Evolutionary conservation across 31 red algal genomes (phyloP), one percentile per base, ranked within the genome.

Genomic region (Odonthalia washingtoniensis): DNA sequence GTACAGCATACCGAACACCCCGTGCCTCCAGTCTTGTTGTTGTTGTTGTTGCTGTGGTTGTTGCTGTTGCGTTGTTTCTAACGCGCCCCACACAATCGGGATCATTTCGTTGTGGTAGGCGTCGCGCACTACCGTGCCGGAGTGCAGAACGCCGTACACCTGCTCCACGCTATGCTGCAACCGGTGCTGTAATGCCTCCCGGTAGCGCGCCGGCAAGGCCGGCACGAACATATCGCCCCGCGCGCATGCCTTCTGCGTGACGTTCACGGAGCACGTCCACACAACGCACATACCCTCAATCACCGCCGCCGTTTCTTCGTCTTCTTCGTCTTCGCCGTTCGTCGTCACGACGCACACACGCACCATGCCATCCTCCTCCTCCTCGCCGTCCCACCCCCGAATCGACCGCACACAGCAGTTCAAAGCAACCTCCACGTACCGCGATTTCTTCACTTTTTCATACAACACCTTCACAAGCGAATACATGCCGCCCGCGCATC

Each of bases 261-360:
- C 84, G 36, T 87, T 87, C 1, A 87, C 17, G 30, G 52, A 44
- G 45, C 69, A 72, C 0, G 84, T 87, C 84, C 84, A 87, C 17
- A 87, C 30, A 6, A 87, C 57, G 16, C 49, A 33, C 30, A 18
- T 75, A 38, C 31, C 35, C 36, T 41, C n/a, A 4, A 75, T 26
- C n/a, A 42, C 49, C 26, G 6, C 72, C 36, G 17, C 72, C 28
- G 26, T 17, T 17, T 40, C 72, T 40, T 17, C 35, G 27, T 75
- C 30, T 40, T 0, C 27, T 40, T 41, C 16, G 26, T 9, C 36
- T 36, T 0, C 17, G 27, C 32, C 17, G 27, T 75, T 75, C 16
- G 65, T 68, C 65, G 16, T 17, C 65, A n/a, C n/a, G 49, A 9
- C 9, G 21, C 49, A 14, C 9, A 57, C 49, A 57, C 21, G 12